A percentile compares a stretch with the other conserved stretches of the same genome.
phyloP scores from a whole-genome alignment of 192 early-diverging fungal species.

The Linnemannia hyalina region DNA sequence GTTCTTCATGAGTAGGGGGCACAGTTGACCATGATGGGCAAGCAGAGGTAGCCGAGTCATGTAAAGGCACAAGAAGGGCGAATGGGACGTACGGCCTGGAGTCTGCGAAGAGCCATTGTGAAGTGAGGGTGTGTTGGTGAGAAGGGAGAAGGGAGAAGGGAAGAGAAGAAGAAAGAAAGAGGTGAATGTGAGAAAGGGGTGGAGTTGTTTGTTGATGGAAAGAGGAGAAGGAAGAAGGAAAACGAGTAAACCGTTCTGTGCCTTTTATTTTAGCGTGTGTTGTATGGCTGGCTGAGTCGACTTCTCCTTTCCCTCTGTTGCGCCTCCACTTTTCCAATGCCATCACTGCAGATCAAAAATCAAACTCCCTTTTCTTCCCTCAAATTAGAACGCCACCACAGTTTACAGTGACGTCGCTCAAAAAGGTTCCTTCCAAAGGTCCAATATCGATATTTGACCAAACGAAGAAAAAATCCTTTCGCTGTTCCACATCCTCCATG shows the following conservation, averaged over 20 bases:
- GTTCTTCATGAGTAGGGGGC: background rate
- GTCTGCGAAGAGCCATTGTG: constrained; percentile 55
- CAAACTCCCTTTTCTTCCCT: background rate
- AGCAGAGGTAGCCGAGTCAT: background rate
- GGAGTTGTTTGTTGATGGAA: background rate
- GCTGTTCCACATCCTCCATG: too few relatives aligned
- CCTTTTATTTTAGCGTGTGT: background rate
- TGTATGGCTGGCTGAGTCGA: background rate
- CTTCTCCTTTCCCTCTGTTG: background rate
- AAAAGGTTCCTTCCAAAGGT: too few relatives aligned
- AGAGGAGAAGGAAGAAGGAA: constrained; percentile 4
- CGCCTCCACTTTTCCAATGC: background rate
- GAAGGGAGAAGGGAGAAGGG: background rate
- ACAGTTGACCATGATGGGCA: too few relatives aligned
- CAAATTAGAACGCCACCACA: too few relatives aligned
- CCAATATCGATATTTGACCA: background rate
- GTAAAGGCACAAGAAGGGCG: background rate
- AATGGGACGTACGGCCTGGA: constrained; percentile 34
- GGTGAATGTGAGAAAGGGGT: background rate
- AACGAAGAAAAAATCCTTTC: background rate
- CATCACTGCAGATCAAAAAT: background rate
- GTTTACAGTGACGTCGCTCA: too few relatives aligned
- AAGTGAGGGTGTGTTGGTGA: background rate
- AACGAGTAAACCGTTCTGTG: background rate
- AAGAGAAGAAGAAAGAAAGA: background rate